Conservation (phyloP, 2,329 filamentous ascomycete species). For the Cladophialophora bantiana region DNA sequence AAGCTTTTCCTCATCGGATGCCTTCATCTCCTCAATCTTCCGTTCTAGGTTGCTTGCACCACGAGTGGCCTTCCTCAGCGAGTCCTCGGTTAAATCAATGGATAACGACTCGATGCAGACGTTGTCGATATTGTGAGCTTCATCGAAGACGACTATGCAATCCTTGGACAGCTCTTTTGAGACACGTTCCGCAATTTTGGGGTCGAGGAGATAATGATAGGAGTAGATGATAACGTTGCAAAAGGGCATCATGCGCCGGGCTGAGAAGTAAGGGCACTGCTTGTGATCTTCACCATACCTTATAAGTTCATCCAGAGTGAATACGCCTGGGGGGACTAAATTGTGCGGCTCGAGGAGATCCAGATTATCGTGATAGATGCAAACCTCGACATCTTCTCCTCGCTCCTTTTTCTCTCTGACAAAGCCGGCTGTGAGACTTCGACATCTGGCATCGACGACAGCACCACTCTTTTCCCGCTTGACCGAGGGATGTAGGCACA, state of each 20-base stretch:
- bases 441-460: conserved; percentile 93
- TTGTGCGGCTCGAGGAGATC: conserved; percentile 95
- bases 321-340: conserved; percentile 90
- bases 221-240: conserved; percentile 99
- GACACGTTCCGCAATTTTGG: conserved; percentile 94
- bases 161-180: conserved; percentile 97
- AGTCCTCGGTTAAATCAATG: conserved; percentile 96
- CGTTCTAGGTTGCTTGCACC: conserved; percentile 90
- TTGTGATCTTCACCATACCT: conserved; percentile 93
- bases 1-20: conserved; percentile 91
- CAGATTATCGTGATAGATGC: conserved; percentile 96
- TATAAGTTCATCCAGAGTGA: conserved; percentile 88
- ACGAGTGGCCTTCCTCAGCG: conserved; percentile 84
- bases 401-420: conserved; percentile 97
- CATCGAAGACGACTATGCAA: conserved; percentile 97
- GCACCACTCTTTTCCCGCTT: conserved; percentile 95
- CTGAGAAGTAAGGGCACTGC: conserved; percentile 97
- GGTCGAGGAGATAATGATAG: conserved; percentile 96
- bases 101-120: conserved; percentile 98
- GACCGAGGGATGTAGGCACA: conserved; percentile 94
- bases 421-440: conserved; percentile 94
- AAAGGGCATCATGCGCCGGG: conserved; percentile 97
- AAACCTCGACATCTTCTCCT: conserved; percentile 92
- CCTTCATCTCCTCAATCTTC: conserved; percentile 92
- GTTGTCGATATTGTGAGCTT: conserved; percentile 99